Base-by-base conservation (phyloP, 2,329 filamentous ascomycete species). In the Penicillium vulpinum region DNA sequence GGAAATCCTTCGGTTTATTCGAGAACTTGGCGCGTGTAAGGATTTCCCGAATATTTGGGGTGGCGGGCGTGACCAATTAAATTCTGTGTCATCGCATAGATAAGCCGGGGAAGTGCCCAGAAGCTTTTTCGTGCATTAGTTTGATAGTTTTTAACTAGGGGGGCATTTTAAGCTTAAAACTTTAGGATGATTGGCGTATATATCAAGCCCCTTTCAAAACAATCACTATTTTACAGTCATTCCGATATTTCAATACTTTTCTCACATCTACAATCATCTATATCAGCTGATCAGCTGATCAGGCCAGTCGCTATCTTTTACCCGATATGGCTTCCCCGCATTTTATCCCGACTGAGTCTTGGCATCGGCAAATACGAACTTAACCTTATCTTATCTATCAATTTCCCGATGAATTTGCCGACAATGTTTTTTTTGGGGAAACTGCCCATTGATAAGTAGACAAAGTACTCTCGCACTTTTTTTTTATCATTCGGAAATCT, bases 341-440 rank as follows among this genome's bases (percentile, higher is more conserved):
- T 57, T 56, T 50, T 54, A 52, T 57, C 40, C n/a, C n/a, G n/a
- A n/a, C n/a, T n/a, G n/a, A n/a, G 36, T 50, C 57, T 59, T 59
- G 57, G 57, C 57, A 39, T 59, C 57, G 57, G 57, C 26, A 54
- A 57, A 54, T 49, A 35, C 5, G 2, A 49, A 41, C 38, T 13
- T 26, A 29, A 21, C 15, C 16, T 24, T 29, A 21, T 15, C 44
- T 29, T 59, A 51, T 59, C 38, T 31, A 13, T 6, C 5, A 49
- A 59, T 59, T 59, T 40, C 48, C 54, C 57, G 57, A 59, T 40
- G 28, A 49, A 59, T 46, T 59, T 51, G 48, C 57, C 57, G 57
- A 59, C 28, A 35, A 21, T 5, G 18, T 26, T 26, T 36, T 13
- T 22, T 26, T 36, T 13, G n/a, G 53, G 47, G 22, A 15, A 26